Percentiles rank a stretch among this genome's conserved stretches.
Evolutionary conservation across 2,329 filamentous ascomycete species (phyloP).

Genomic region (Apiospora koreana): DNA sequence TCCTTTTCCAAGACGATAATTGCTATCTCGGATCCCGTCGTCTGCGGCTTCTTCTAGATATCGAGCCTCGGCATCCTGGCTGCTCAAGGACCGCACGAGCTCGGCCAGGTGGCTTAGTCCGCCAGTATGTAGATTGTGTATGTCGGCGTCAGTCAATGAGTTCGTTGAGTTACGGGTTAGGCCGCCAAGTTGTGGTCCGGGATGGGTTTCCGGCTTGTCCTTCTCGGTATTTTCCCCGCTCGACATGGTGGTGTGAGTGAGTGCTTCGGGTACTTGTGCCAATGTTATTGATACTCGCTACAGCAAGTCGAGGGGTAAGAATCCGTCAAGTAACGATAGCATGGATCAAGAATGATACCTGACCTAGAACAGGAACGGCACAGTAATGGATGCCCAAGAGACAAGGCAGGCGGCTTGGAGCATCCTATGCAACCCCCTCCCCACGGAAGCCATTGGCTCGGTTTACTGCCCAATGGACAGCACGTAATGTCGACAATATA

Average conservation of each 20-base stretch:
- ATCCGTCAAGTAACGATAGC: too few species aligned
- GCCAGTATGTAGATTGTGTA: not conserved
- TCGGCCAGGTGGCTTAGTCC: not conserved
- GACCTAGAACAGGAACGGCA: too few species aligned
- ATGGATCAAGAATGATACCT: too few species aligned
- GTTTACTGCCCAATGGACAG: not conserved
- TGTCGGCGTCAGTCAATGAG: not conserved
- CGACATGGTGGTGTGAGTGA: not conserved
- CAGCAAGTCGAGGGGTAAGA: too few species aligned
- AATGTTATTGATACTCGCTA: not conserved
- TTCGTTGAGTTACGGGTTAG: not conserved
- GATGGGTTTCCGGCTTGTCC: not conserved
- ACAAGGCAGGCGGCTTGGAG: too few species aligned
- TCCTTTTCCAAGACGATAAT: not conserved
- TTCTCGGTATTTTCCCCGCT: not conserved
- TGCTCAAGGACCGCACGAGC: slow-evolving; percentile 27
- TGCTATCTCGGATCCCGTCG: slow-evolving; percentile 31
- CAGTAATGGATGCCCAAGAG: too few species aligned
- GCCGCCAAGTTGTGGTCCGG: not conserved
- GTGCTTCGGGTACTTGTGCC: not conserved
- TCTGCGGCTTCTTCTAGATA: slow-evolving; percentile 45
- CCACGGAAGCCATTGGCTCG: not conserved
- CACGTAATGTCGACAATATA: not conserved
- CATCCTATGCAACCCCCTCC: too few species aligned
- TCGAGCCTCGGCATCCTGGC: slow-evolving; percentile 41